phyloP scores from a whole-genome alignment of 257 asterid genomes.

The Ballota nigra region DNA sequence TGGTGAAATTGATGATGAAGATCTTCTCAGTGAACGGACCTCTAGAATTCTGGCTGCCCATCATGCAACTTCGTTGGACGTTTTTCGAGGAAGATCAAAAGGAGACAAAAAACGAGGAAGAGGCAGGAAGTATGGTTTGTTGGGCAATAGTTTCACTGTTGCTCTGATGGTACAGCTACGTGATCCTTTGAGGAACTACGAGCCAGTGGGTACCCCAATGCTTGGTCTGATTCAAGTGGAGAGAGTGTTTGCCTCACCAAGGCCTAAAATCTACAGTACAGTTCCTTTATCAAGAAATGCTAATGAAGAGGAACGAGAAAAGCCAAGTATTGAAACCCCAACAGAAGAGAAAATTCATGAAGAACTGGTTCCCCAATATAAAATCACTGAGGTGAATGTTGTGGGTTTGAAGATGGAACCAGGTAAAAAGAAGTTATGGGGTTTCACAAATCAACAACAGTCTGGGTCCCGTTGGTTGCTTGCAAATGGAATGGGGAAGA shows the following conservation, averaged over 20 bases:
- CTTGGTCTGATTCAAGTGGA: constrained; percentile 94
- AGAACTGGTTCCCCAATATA: constrained; percentile 57
- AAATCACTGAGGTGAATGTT: constrained; percentile 75
- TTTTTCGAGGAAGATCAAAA: constrained; percentile 55
- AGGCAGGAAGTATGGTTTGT: constrained; percentile 68
- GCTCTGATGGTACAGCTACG: constrained; percentile 93
- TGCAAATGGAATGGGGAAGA: constrained; percentile 99
- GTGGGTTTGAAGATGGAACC: constrained; percentile 69
- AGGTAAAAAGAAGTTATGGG: constrained; percentile 80
- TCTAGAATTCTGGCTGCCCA: constrained; percentile 84
- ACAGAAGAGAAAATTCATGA: constrained; percentile 41
- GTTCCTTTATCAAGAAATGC: constrained; percentile 43
- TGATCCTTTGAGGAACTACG: constrained; percentile 79
- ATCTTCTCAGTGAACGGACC: constrained; percentile 63
- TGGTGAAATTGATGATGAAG: constrained; percentile 73
- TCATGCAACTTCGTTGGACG: constrained; percentile 66
- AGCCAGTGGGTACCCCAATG: constrained; percentile 93
- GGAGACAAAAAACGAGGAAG: constrained; percentile 71
- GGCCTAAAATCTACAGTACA: constrained; percentile 56
- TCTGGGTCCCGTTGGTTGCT: constrained; percentile 96
- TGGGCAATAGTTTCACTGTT: constrained; percentile 84
- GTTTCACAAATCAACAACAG: constrained; percentile 67
- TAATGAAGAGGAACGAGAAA: constrained; percentile 46
- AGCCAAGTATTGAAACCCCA: constrained; percentile 23
- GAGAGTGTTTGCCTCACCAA: constrained; percentile 79